phyloP scores from a whole-genome alignment of 176 grass and related monocot species.

The Pharus latifolius region DNA sequence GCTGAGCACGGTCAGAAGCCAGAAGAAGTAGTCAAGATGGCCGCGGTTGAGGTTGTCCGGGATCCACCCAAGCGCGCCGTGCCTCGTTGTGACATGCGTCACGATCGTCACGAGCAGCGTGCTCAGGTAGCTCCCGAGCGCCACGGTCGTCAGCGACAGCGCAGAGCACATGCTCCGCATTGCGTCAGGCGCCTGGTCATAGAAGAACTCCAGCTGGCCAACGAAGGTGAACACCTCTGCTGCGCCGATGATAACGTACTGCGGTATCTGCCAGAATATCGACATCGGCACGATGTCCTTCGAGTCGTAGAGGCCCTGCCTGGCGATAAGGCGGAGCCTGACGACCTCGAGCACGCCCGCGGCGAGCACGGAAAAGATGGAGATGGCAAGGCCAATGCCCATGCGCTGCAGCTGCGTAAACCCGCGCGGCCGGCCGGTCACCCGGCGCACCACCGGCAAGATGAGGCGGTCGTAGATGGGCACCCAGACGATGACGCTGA shows the following conservation, averaged over 20 bases:
- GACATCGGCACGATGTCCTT: constrained; percentile 43
- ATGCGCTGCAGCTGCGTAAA: constrained; percentile 92
- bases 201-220: constrained; percentile 89
- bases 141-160: constrained; percentile 61
- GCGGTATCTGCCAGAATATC: constrained; percentile 86
- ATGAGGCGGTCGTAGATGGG: constrained; percentile 63
- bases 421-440: constrained; percentile 38
- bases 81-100: constrained; percentile 26
- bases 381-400: constrained; percentile 83
- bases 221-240: constrained; percentile 76
- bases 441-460: constrained; percentile 34
- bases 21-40: constrained; percentile 86
- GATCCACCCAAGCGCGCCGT: constrained; percentile 60
- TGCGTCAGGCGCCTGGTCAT: constrained; percentile 83
- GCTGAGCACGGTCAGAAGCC: constrained; percentile 67
- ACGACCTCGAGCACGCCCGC: constrained; percentile 58
- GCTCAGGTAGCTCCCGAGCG: constrained; percentile 70
- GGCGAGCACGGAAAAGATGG: constrained; percentile 65
- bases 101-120: constrained; percentile 76
- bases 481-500: constrained; percentile 79
- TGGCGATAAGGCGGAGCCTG: constrained; percentile 27
- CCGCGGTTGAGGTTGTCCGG: constrained; percentile 71
- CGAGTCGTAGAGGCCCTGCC: constrained; percentile 25
- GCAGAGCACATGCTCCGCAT: constrained; percentile 74
- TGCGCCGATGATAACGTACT: constrained; percentile 72